Evolutionary conservation across 208 protist species (phyloP), one percentile per base, ranked within the genome.

Genomic region (Acanthamoeba castellanii): DNA sequence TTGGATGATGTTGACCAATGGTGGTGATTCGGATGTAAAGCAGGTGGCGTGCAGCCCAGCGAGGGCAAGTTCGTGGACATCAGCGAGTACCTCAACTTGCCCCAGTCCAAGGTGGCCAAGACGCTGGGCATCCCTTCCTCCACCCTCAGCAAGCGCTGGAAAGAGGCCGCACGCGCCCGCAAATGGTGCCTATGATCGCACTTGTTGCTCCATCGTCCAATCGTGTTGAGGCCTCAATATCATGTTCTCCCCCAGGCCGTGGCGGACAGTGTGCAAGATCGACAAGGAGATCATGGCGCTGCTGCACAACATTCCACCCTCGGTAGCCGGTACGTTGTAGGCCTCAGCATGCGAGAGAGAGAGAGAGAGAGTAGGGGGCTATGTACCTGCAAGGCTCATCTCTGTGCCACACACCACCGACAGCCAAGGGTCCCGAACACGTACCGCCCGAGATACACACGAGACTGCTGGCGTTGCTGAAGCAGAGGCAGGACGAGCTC

Each of bases 211-310:
- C 0, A 30, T 45, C n/a, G 14, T 11, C 66, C 0, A 2, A 37
- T 7, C 7, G 22, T 27, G 20, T 76, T 42, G 68, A 76, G 8
- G 2, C 5, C 5, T 47, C 32, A n/a, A 14, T 76, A 42, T 42
- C 37, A 3, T 20, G 50, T 6, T 14, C 52, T 16, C 52, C 16
- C 52, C 52, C 50, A 88, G 81, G 81, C 96, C 96, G 34, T 96
- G 94, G 52, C 68, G 96, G 37, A 95, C 87, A 13, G 89, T 97
- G 25, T 70, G 70, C 11, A 97, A 97, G 72, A 64, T 96, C 13
- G 96, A 97, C 55, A 97, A 97, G 45, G 96, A 97, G 89, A 97
- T 97, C 72, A 95, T 96, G 76, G 95, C 96, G 20, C 64, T 97
- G 1, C 66, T 97, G 9, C 95, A 97, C 87, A 92, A 92, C 87